A percentile compares a stretch with the other conserved stretches of the same genome.
Evolutionary conservation across 2,329 filamentous ascomycete genomes (phyloP).

Genomic region (Zymoseptoria brevis): DNA sequence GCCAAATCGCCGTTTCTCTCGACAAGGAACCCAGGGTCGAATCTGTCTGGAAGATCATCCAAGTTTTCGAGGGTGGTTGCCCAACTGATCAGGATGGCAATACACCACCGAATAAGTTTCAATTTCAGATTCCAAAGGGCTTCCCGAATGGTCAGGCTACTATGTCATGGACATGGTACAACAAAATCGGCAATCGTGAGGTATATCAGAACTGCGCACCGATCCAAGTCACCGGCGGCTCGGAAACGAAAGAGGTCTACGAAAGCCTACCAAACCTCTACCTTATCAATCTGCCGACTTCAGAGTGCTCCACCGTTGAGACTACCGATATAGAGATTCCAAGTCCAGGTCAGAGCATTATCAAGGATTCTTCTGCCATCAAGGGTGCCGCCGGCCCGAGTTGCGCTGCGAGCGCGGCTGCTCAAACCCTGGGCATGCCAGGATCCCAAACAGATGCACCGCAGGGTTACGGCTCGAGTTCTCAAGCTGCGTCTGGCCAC

Average conservation of each 20-base stretch:
- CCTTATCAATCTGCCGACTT: constrained; percentile 52
- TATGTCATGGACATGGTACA: constrained; percentile 84
- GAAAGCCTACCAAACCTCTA: constrained; percentile 62
- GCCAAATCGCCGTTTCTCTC: constrained; percentile 74
- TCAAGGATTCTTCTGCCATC: constrained; percentile 21
- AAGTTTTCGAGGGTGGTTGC: constrained; percentile 80
- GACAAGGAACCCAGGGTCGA: constrained; percentile 60
- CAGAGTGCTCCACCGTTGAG: constrained; percentile 49
- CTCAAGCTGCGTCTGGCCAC: constrained; percentile 6
- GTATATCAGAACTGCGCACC: constrained; percentile 96
- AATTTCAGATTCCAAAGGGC: constrained; percentile 63
- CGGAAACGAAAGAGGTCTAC: constrained; percentile 41
- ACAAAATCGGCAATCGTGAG: constrained; percentile 78
- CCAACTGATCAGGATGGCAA: constrained; percentile 57
- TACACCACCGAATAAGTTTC: constrained; percentile 56
- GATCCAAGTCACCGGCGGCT: constrained; percentile 50
- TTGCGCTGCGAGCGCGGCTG: constrained; percentile 15
- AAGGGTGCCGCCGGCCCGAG: constrained; percentile 10
- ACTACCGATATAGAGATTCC: constrained; percentile 50
- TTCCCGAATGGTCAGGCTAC: constrained; percentile 67
- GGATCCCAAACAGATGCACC: constrained; percentile 3
- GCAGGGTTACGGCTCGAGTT: constrained; percentile 2
- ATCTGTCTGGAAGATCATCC: constrained; percentile 78
- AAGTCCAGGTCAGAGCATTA: constrained; percentile 45
- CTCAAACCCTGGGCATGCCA: constrained; percentile 4